Base-by-base conservation (phyloP, 2,329 filamentous ascomycete species). In the Leptographium radiaticola region DNA sequence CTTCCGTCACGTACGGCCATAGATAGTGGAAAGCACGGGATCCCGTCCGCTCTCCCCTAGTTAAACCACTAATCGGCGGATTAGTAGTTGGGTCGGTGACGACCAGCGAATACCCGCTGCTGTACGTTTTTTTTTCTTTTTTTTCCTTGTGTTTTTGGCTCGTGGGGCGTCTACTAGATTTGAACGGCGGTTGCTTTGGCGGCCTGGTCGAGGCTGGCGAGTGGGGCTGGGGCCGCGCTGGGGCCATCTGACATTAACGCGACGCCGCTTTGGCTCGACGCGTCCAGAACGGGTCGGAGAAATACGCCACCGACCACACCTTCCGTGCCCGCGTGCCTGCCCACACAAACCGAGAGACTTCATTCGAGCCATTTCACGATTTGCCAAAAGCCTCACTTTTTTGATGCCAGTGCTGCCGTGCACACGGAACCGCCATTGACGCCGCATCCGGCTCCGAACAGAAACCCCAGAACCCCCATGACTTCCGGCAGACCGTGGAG, bases 401-500 rank as follows among this genome's bases (percentile, higher is more conserved):
- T 36, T 13, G 12, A 36, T 2, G 43, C 43, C 25, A 45, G 43
- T 25, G 43, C 25, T 36, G 31, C 31, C n/a, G 45, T 12, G 33
- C 33, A 45, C 20, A 20, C 31, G 16, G 8, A 15, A 7, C 25
- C 33, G 20, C 46, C 42, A 53, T 33, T 40, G 51, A 33, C 31
- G 43, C 34, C 25, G 20, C 25, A 16, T 45, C 20, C 31, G n/a
- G 38, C 30, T 44, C n/a, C 33, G n/a, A 42, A 39, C 45, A 55
- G 42, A 51, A 48, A 25, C 25, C 25, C 2, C 25, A 25, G 25
- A 25, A 25, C 25, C 42, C 60, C 53, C 56, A 65, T 65, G 63
- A 54, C 54, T 54, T 56, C 38, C 56, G 51, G 53, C 51, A 55
- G 52, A 56, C 49, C 48, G 51, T 58, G 65, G 67, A 65, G 68